phyloP scores from a whole-genome alignment of 192 early-diverging fungal species.

The Coemansia reversa region DNA sequence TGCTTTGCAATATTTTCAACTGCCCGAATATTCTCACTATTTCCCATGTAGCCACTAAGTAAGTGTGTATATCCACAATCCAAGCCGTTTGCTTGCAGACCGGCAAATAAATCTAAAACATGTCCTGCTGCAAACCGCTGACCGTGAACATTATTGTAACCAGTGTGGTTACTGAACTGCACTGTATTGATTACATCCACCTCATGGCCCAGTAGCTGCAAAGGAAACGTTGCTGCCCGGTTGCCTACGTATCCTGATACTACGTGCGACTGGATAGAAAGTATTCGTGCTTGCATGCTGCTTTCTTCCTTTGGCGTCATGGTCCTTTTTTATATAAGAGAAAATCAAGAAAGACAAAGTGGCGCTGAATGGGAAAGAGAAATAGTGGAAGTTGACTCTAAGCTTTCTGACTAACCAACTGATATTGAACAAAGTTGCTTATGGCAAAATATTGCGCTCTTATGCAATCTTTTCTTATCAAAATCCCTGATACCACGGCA shows the following conservation, averaged over 20 bases:
- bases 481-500: too few relatives aligned
- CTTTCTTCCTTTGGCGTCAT: not conserved
- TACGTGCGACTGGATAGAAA: constrained; percentile 64
- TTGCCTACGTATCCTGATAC: constrained; percentile 74
- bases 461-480: too few relatives aligned
- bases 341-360: not conserved
- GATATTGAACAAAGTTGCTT: too few relatives aligned
- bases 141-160: constrained; percentile 76
- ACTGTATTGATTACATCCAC: constrained; percentile 94
- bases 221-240: constrained; percentile 88
- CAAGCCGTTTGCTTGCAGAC: constrained; percentile 73
- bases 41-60: constrained; percentile 88
- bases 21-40: constrained; percentile 59
- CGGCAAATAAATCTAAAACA: constrained; percentile 67
- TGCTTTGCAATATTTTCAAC: constrained; percentile 59
- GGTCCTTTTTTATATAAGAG: not conserved
- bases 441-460: too few relatives aligned
- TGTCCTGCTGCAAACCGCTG: constrained; percentile 63
- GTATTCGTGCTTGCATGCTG: constrained; percentile 30
- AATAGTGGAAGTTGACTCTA: too few relatives aligned
- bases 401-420: too few relatives aligned
- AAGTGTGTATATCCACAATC: constrained; percentile 72
- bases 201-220: constrained; percentile 86
- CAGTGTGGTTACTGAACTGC: constrained; percentile 92
- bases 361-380: not conserved